Evolutionary conservation across 495 filamentous ascomycete species (phyloP).

Genomic region (Lindgomyces ingoldianus): DNA sequence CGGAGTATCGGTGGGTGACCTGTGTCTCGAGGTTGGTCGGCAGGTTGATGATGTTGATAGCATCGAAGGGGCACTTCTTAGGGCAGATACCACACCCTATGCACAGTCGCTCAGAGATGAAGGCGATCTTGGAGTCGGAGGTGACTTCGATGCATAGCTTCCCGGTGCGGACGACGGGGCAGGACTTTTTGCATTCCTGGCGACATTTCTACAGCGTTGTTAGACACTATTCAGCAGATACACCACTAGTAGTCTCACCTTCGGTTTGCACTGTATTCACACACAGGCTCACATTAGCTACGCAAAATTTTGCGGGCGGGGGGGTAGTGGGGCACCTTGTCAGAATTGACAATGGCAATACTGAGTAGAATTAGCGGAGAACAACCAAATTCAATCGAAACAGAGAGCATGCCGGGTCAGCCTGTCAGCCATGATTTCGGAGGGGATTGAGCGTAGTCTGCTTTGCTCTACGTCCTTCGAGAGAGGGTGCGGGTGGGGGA

Average conservation of each 20-base stretch:
- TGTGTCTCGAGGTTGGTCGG: conserved; percentile 97
- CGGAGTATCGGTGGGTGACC: conserved; percentile 96
- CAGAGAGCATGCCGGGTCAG: conserved; percentile 62
- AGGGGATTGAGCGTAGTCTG: background rate
- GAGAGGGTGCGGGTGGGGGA: background rate
- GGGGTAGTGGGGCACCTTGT: conserved; percentile 72
- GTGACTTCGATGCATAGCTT: conserved; percentile 96
- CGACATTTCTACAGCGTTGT: conserved; percentile 70
- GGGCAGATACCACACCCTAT: conserved; percentile 99
- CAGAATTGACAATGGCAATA: conserved; percentile 94
- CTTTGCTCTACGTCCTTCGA: conserved; percentile 29
- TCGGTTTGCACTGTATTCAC: conserved; percentile 77
- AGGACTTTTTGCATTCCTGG: conserved; percentile 99
- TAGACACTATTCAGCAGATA: conserved; percentile 13
- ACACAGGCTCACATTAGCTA: conserved; percentile 29
- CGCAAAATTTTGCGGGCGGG: conserved; percentile 25
- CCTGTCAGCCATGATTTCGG: conserved; percentile 71
- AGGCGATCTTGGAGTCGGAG: conserved; percentile 88
- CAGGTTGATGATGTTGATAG: conserved; percentile 99
- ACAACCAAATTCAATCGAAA: background rate
- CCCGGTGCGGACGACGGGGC: conserved; percentile 95
- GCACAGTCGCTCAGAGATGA: conserved; percentile 92
- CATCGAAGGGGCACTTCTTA: conserved; percentile 98
- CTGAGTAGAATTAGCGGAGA: conserved; percentile 50
- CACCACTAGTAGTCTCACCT: conserved; percentile 56